Evolutionary conservation across 148 eudicot species (phyloP), one percentile per base, ranked within the genome.

Genomic region (Gaultheria prostrata): DNA sequence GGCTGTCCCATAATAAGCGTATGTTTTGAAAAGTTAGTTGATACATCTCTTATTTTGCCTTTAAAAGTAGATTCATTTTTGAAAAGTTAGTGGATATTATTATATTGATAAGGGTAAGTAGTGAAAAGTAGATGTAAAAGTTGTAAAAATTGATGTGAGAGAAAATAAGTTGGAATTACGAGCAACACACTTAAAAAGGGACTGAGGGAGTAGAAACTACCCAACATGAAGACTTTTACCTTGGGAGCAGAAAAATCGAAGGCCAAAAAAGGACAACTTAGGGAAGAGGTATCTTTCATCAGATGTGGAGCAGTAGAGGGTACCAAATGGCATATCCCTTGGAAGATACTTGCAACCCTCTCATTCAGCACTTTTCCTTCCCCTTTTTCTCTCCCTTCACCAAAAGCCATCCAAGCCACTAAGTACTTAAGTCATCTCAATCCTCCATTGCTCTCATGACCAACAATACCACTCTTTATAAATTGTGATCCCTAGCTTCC

Each of bases 291-390:
- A 32, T 73, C 45, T 50, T 63, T 57, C 63, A 63, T 33, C 4
- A 77, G 43, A 50, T 84, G 85, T 51, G 45, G 77, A 78, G 53
- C 43, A 82, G 84, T 81, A 43, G 59, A 51, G 79, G 79, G 73
- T 59, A 78, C 86, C 83, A 76, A 76, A 20, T 80, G 84, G 88
- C 74, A 87, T 87, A 87, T 87, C 79, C 88, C 51, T 43, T 70
- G 82, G 84, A 84, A 87, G 86, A 87, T 87, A 69, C 51, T 81
- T 30, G 54, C 75, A 45, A 26, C 83, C 51, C 33, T 80, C 73
- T 56, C 45, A 45, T 21, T 69, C 80, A 69, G 17, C 80, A 14
- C 45, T 54, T 76, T 78, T 78, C 28, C 17, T 1, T n/a, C 20
- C n/a, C 54, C 59, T 80, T 78, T 83, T 54, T 30, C 79, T 75